phyloP scores from a whole-genome alignment of 352 stramenopile genomes.

The Globisporangium paroecandrum region DNA sequence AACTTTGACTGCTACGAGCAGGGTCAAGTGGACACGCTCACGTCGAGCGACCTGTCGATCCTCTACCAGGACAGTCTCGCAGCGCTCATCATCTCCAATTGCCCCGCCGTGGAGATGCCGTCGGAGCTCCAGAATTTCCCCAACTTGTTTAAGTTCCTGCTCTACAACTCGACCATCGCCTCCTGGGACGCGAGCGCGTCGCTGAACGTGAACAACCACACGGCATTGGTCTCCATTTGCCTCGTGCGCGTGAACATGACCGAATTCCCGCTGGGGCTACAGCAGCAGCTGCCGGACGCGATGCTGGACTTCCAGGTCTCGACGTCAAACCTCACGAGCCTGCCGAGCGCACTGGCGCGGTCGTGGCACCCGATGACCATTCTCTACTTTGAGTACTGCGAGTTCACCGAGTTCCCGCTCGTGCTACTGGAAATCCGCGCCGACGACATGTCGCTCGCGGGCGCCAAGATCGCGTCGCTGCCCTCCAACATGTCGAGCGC shows the following conservation, averaged over 20 bases:
- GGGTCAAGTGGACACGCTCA: conserved; percentile 24
- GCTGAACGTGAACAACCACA: conserved; percentile 23
- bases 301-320: conserved; percentile 19
- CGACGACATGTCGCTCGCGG: conserved; percentile 23
- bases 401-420: conserved; percentile 15
- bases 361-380: conserved; percentile 17
- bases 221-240: conserved; percentile 13
- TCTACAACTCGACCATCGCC: conserved; percentile 37
- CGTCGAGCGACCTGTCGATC: conserved; percentile 16
- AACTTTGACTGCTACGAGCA: conserved; percentile 32
- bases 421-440: conserved; percentile 14
- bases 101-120: conserved; percentile 26
- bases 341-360: conserved; percentile 5
- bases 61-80: conserved; percentile 25
- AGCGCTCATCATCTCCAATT: conserved; percentile 31
- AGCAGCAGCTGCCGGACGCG: conserved; percentile 7
- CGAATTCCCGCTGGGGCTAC: conserved; percentile 15
- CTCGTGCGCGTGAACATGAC: conserved; percentile 22
- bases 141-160: conserved; percentile 28
- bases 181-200: conserved; percentile 23
- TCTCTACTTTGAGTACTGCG: conserved; percentile 21
- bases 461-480: conserved; percentile 16
- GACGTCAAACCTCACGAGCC: conserved; percentile 13
- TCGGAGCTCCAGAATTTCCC: conserved; percentile 25
- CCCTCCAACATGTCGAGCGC: conserved; percentile 24